These are phyloP conservation scores for Pythium sp. DNA, from an alignment of 352 stramenopile genomes.

Conservation along the genomic window DNA sequence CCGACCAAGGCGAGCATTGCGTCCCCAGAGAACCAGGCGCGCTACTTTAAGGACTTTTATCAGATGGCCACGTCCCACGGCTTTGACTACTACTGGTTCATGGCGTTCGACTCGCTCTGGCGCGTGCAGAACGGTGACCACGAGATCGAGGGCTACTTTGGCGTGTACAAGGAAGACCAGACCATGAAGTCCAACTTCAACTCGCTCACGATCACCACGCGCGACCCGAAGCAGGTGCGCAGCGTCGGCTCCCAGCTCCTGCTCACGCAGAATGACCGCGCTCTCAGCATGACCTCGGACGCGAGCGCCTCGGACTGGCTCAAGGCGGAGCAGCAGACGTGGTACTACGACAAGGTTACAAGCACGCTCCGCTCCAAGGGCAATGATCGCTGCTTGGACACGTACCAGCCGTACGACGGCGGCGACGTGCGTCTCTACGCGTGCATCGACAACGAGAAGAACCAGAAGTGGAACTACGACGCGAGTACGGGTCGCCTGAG, in stretches of 20 bases:
- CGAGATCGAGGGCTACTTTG: slow-evolving; percentile 65
- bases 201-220: slow-evolving; percentile 32
- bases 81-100: slow-evolving; percentile 76
- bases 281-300: slow-evolving; percentile 37
- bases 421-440: slow-evolving; percentile 53
- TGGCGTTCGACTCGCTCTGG: slow-evolving; percentile 66
- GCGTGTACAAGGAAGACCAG: slow-evolving; percentile 48
- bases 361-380: slow-evolving; percentile 61
- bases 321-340: slow-evolving; percentile 52
- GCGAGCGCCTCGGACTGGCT: slow-evolving; percentile 49
- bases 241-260: slow-evolving; percentile 20
- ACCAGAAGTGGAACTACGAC: slow-evolving; percentile 73
- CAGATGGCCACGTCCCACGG: slow-evolving; percentile 39
- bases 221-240: slow-evolving; percentile 19
- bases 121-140: slow-evolving; percentile 40
- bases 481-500: slow-evolving; percentile 38
- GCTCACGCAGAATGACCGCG: slow-evolving; percentile 27
- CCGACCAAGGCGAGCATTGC: slow-evolving; percentile 27
- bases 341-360: slow-evolving; percentile 57
- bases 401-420: slow-evolving; percentile 45
- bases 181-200: slow-evolving; percentile 62
- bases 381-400: slow-evolving; percentile 64
- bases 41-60: slow-evolving; percentile 75
- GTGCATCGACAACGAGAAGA: slow-evolving; percentile 47
- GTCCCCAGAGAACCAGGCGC: slow-evolving; percentile 47